Conservation (phyloP, 2,329 filamentous ascomycete genomes). For the Talaromyces sp. region DNA sequence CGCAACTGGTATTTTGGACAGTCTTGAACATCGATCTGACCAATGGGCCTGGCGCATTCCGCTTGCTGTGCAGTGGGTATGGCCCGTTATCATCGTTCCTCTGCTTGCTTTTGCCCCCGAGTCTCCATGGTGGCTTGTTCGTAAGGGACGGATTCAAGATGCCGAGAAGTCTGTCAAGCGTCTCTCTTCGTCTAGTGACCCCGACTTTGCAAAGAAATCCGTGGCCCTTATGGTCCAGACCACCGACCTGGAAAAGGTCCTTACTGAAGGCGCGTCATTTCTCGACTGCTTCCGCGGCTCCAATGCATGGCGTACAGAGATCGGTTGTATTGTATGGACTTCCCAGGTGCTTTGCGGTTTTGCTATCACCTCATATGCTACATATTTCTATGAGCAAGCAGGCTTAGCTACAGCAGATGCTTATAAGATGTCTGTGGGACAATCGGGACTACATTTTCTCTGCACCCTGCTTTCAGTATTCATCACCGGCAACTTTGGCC, state of each 20-base stretch:
- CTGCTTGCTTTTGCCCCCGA: slow-evolving; percentile 27
- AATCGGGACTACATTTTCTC: slow-evolving; percentile 38
- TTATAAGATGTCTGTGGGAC: slow-evolving; percentile 28
- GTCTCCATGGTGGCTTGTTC: slow-evolving; percentile 22
- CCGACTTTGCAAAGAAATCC: slow-evolving; percentile 2
- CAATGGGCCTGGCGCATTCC: slow-evolving; percentile 18
- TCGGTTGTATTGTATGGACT: slow-evolving; percentile 35
- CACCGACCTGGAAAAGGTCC: slow-evolving; percentile 32
- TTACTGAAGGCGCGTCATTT: slow-evolving; percentile 32
- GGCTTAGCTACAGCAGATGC: slow-evolving; percentile 45
- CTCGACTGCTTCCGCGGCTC: slow-evolving; percentile 41
- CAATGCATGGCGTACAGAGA: slow-evolving; percentile 39
- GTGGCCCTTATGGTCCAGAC: slow-evolving; percentile 8
- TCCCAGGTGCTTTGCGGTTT: slow-evolving; percentile 37
- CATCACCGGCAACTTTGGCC: slow-evolving; percentile 36
- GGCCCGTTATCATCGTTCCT: slow-evolving; percentile 25
- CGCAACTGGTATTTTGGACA: slow-evolving; percentile 31
- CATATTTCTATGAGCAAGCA: slow-evolving; percentile 41
- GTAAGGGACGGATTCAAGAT: slow-evolving; percentile 16
- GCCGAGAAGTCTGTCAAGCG: slow-evolving; percentile 18
- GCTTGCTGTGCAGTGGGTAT: slow-evolving; percentile 32
- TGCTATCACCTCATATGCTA: slow-evolving; percentile 34
- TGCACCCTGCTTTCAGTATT: slow-evolving; percentile 37
- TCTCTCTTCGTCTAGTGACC: slow-evolving; percentile 11
- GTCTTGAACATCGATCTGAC: slow-evolving; percentile 12